Evolutionary conservation across 2,329 filamentous ascomycete genomes (phyloP).

Genomic region (Cladorrhinum sp.): DNA sequence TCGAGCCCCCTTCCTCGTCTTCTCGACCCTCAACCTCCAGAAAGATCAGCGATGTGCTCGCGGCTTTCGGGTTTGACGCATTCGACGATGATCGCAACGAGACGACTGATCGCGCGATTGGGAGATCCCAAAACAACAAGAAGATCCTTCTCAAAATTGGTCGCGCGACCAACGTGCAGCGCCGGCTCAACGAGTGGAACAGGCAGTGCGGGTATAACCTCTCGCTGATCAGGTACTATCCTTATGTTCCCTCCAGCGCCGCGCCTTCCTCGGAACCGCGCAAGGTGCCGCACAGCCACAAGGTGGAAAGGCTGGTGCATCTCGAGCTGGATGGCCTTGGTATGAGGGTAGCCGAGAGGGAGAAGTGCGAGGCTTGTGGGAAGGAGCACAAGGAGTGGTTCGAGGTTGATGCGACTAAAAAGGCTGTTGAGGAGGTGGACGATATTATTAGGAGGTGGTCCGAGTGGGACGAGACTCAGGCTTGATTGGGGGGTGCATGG

Average conservation of each 20-base stretch:
- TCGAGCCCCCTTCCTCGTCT: constrained; percentile 45
- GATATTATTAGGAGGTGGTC: constrained; percentile 76
- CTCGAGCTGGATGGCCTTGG: constrained; percentile 72
- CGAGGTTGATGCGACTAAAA: constrained; percentile 71
- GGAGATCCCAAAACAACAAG: constrained; percentile 37
- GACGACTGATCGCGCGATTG: neutral
- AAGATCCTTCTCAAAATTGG: constrained; percentile 69
- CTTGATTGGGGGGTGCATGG: neutral
- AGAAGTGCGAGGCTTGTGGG: constrained; percentile 72
- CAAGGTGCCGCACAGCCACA: constrained; percentile 81
- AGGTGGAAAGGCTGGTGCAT: constrained; percentile 87
- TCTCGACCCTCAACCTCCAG: constrained; percentile 39
- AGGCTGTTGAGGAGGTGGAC: constrained; percentile 64
- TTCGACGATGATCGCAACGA: constrained; percentile 6
- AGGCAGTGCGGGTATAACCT: constrained; percentile 88
- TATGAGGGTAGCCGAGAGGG: constrained; percentile 48
- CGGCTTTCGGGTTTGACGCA: constrained; percentile 41
- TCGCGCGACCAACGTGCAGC: constrained; percentile 76
- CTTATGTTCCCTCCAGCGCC: constrained; percentile 58
- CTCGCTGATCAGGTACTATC: constrained; percentile 87
- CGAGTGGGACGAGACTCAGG: constrained; percentile 65
- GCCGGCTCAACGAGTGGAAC: constrained; percentile 88
- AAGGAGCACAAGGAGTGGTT: constrained; percentile 94
- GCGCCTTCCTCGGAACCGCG: constrained; percentile 43
- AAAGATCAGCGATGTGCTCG: constrained; percentile 54